Conservation (phyloP, 441 rosid species). For the Eugenia klotzschiana region DNA sequence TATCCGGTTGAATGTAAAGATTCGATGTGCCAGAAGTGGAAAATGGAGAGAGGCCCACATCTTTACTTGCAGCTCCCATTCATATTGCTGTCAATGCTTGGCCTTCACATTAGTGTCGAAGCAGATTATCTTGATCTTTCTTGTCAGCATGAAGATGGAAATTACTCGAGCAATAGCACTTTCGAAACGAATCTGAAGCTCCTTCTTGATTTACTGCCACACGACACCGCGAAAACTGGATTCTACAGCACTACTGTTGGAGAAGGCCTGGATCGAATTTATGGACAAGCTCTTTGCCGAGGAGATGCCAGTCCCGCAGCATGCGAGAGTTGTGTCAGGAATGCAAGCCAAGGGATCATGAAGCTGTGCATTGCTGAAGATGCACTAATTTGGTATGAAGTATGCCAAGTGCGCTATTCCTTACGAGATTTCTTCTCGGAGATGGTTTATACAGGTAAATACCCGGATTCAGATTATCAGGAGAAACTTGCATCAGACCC, state of each 20-base stretch:
- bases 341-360: slow-evolving; percentile 3
- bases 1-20: not conserved
- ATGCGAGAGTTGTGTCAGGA: slow-evolving; percentile 11
- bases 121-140: not conserved
- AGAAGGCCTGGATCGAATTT: not conserved
- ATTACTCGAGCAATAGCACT: not conserved
- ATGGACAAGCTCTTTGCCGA: slow-evolving; percentile 19
- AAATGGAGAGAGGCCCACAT: not conserved
- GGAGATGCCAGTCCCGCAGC: slow-evolving; percentile 10
- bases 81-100: not conserved
- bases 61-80: not conserved
- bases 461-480: not conserved
- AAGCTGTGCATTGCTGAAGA: not conserved
- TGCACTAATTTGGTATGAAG: slow-evolving; percentile 16
- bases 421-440: not conserved
- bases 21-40: not conserved
- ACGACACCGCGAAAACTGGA: slow-evolving; percentile 5
- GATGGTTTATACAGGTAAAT: slow-evolving; percentile 5
- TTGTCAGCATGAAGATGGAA: not conserved
- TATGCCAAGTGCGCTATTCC: slow-evolving; percentile 18
- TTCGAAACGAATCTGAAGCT: slow-evolving; percentile 6
- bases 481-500: not conserved
- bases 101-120: not conserved
- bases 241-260: slow-evolving; percentile 10
- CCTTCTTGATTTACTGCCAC: slow-evolving; percentile 1